Conservation (phyloP, 2,329 filamentous ascomycete species). For the Trichoderma sp. region DNA sequence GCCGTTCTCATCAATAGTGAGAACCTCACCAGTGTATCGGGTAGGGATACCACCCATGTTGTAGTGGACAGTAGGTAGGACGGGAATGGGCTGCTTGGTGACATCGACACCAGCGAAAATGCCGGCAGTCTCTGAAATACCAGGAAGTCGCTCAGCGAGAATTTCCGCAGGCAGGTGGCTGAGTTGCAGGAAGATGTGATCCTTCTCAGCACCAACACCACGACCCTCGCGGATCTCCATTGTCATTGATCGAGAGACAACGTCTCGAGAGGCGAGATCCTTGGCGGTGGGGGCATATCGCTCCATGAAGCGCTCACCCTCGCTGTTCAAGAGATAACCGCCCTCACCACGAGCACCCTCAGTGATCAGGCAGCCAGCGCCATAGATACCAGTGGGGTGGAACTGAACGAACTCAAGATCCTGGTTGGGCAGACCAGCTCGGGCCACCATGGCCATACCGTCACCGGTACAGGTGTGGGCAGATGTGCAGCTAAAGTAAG, state of each 20-base stretch:
- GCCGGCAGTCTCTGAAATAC: slow-evolving; percentile 96
- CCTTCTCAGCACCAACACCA: slow-evolving; percentile 94
- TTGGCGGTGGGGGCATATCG: slow-evolving; percentile 96
- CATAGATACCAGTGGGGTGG: slow-evolving; percentile 98
- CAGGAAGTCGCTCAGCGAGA: slow-evolving; percentile 91
- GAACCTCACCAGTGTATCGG: slow-evolving; percentile 92
- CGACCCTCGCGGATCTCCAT: slow-evolving; percentile 96
- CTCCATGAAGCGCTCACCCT: slow-evolving; percentile 99
- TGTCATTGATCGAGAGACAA: slow-evolving; percentile 97
- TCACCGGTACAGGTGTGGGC: slow-evolving; percentile 99
- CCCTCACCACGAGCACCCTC: slow-evolving; percentile 97
- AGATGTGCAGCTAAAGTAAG: slow-evolving; percentile 97
- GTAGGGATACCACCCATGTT: slow-evolving; percentile 99
- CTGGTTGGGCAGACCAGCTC: slow-evolving; percentile 96
- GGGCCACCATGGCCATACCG: slow-evolving; percentile 98
- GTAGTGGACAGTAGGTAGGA: slow-evolving; percentile 96
- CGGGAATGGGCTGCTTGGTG: slow-evolving; percentile 93
- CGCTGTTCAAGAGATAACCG: slow-evolving; percentile 94
- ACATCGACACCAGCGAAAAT: slow-evolving; percentile 98
- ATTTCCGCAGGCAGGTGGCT: slow-evolving; percentile 91
- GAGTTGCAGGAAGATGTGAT: slow-evolving; percentile 97
- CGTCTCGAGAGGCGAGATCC: slow-evolving; percentile 94
- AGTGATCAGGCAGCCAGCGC: slow-evolving; percentile 95
- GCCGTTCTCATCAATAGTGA: slow-evolving; percentile 81
- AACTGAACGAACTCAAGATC: slow-evolving; percentile 99